Conservation (phyloP, 495 filamentous ascomycete genomes). For the Penicillium verhagenii region DNA sequence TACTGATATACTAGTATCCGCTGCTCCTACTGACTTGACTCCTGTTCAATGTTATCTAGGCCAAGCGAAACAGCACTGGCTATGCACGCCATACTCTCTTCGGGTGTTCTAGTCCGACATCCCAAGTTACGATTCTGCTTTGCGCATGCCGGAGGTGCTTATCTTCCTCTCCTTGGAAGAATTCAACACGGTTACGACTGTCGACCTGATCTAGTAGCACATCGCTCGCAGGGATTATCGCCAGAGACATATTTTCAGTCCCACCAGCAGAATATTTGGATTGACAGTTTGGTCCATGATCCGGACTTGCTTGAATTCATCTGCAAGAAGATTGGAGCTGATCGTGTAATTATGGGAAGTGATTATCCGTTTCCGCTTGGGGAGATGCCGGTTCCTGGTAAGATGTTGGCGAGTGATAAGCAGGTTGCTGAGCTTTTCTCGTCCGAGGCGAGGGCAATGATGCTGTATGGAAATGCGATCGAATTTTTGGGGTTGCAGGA, state of each 20-base stretch:
- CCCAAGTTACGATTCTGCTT: conserved; percentile 21
- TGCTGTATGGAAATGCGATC: conserved; percentile 23
- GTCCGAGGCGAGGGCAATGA: conserved; percentile 15
- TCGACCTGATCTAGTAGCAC: conserved; percentile 22
- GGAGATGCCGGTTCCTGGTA: conserved; percentile 20
- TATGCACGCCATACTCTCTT: conserved; percentile 15
- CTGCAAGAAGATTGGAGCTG: conserved; percentile 21
- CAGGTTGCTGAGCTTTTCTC: conserved; percentile 13
- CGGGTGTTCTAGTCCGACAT: conserved; percentile 15
- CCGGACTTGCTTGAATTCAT: conserved; percentile 19
- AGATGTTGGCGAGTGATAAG: conserved; percentile 20
- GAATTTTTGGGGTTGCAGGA: conserved; percentile 16
- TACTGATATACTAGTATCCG: neutral
- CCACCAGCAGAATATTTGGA: conserved; percentile 23
- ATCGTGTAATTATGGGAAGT: conserved; percentile 22
- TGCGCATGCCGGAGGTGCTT: conserved; percentile 20
- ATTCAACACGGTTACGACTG: conserved; percentile 26
- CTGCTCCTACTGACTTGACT: neutral
- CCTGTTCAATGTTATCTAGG: conserved; percentile 1
- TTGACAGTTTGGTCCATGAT: conserved; percentile 26
- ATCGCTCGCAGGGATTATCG: conserved; percentile 15
- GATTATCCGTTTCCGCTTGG: conserved; percentile 28
- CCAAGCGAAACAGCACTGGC: conserved; percentile 23
- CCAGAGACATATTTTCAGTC: conserved; percentile 15
- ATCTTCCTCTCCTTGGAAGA: conserved; percentile 18